phyloP scores from a whole-genome alignment of 1,284 basidiomycete genomes.

The Sutorius eximius region DNA sequence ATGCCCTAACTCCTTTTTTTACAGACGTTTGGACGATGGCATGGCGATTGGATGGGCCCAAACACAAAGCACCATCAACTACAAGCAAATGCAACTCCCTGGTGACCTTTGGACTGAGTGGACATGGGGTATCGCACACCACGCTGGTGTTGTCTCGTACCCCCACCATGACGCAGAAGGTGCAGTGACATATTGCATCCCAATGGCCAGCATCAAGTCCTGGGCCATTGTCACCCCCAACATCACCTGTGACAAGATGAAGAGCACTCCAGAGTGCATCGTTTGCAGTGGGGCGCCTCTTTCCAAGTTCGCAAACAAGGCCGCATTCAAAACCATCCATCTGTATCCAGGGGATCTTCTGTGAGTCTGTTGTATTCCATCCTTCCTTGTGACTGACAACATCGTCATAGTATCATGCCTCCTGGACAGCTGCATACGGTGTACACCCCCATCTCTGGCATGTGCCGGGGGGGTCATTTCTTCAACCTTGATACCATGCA shows the following conservation, averaged over 20 bases:
- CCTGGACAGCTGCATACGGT: not conserved
- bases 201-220: not conserved
- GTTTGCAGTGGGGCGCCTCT: not conserved
- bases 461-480: not conserved
- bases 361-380: not conserved
- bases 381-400: not conserved
- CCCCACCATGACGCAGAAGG: not conserved
- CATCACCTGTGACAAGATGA: not conserved
- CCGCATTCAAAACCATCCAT: not conserved
- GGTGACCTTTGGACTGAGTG: not conserved
- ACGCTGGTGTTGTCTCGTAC: not conserved
- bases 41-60: not conserved
- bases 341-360: not conserved
- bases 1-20: not conserved
- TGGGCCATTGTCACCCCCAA: not conserved
- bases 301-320: not conserved
- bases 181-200: not conserved
- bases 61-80: not conserved
- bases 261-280: rapidly evolving
- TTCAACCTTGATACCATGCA: conserved; percentile 1
- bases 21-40: not conserved
- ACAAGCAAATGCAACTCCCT: not conserved
- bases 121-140: not conserved
- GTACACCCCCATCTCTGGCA: not conserved
- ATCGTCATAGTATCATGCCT: not conserved